Base-by-base conservation (phyloP, 2,329 filamentous ascomycete species). In the Fusarium palustre region DNA sequence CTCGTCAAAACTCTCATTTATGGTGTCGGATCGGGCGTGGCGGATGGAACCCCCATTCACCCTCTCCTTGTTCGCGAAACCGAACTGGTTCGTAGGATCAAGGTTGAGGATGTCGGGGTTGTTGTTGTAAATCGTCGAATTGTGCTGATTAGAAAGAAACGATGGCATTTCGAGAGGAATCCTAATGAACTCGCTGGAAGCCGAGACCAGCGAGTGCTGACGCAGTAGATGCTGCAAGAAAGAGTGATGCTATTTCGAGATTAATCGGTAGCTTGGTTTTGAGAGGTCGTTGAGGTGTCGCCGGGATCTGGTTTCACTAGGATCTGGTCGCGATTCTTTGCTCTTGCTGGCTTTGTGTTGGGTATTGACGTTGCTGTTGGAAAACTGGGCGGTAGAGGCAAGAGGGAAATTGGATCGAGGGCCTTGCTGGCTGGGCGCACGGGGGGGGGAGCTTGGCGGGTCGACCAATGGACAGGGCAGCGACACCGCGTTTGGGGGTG, bases 1-100 rank as follows among this genome's bases (percentile, higher is more conserved):
- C 72, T 84, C 85, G 82, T 86, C 85, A 75, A 86, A 86, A 79
- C 80, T 84, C 73, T 85, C 83, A 79, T 83, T 81, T 74, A 82
- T 81, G 58, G 81, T 81, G 73, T 82, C 81, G 70, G 84, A 78
- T 71, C 80, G 76, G 76, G 83, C 72, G 76, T 81, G 74, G 76
- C 76, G 69, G 79, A 80, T 72, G 41, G 75, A 74, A 69, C 76
- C 74, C 72, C 76, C 78, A 76, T 81, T 75, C 62, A 79, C 69
- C 62, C 74, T 75, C 60, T 76, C 75, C 65, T 80, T 80, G 48
- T 72, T 66, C 49, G 73, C 73, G 56, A 80, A 73, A 48, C 75
- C 75, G 67, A 82, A 79, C 50, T 78, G 78, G 67, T 79, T 79
- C 64, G 76, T 77, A 38, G 77, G 79, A 71, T 83, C 79, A 69